Evolutionary conservation across 2,329 filamentous ascomycete genomes (phyloP).

Genomic region (Cordyceps pruinosa): DNA sequence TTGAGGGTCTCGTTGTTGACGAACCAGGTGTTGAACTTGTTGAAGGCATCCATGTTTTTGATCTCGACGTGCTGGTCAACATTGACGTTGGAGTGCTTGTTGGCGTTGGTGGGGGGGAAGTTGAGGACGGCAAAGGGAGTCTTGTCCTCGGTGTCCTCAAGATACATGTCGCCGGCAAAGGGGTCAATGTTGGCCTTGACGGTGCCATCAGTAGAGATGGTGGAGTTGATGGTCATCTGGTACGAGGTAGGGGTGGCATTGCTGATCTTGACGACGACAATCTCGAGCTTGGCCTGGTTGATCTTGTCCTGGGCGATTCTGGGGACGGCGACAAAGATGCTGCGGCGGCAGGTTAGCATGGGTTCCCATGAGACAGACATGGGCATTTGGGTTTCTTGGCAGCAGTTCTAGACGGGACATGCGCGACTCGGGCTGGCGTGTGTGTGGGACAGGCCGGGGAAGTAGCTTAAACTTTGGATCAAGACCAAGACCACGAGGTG

Average conservation of each 20-base stretch:
- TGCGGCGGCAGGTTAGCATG: conserved; percentile 21
- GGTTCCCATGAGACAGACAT: background rate
- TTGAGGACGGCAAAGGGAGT: conserved; percentile 42
- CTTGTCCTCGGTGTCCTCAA: conserved; percentile 41
- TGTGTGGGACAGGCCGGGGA: background rate
- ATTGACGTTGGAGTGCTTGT: conserved; percentile 44
- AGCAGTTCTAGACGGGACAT: background rate
- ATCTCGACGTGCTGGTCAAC: conserved; percentile 43
- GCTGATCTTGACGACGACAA: conserved; percentile 50
- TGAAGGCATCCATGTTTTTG: conserved; percentile 40
- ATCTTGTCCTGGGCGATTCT: conserved; percentile 51
- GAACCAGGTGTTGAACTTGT: conserved; percentile 48
- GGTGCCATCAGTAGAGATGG: conserved; percentile 44
- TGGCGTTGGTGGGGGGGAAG: conserved; percentile 46
- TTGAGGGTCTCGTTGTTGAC: conserved; percentile 43
- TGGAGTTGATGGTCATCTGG: conserved; percentile 49
- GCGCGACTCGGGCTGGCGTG: background rate
- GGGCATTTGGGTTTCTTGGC: background rate
- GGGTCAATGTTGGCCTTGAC: conserved; percentile 44
- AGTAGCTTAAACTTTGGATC: background rate
- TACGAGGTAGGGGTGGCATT: conserved; percentile 39
- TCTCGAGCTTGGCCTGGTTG: conserved; percentile 43
- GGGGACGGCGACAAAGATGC: conserved; percentile 50
- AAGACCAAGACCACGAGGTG: background rate
- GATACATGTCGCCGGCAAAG: conserved; percentile 49